Evolutionary conservation across 768 basidiomycete species (phyloP), one percentile per base, ranked within the genome.

Genomic region (Dioszegia aurantiaca): DNA sequence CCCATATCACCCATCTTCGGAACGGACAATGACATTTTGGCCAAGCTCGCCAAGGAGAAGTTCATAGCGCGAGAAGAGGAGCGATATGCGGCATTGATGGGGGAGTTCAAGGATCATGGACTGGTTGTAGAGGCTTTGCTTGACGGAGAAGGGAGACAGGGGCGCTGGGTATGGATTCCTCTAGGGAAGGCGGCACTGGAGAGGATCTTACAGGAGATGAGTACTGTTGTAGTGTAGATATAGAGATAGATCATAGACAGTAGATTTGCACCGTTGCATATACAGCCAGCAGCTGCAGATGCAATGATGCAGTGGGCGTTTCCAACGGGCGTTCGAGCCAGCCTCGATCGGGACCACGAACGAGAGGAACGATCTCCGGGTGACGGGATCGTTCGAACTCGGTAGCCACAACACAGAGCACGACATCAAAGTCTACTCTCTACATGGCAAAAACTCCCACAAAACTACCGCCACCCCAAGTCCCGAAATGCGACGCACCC

Each of bases 21-120:
- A 1, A 66, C 73, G 2, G 77, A 78, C 30, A 73, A 68, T 30
- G 73, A 74, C 31, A 63, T 72, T 23, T 47, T 78, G 31, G 70
- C 72, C 37, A 45, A 81, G 55, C 77, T 83, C 16, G 89, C 90
- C 9, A 79, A 87, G 53, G 87, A 89, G 46, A 82, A 88, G 45
- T 94, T 97, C 65, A 84, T 97, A 46, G 91, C 93, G 10, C 86
- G 88, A 39, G 91, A 85, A 74, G 91, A 93, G 65, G 87, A 86
- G 3, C 84, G 90, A 36, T 80, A 94, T 68, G 82, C 87, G 41
- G 83, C 89, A 9, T 80, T 94, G 31, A 78, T 98, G 51, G 86
- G 86, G 12, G 95, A 98, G 77, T 98, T 93, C 76, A 83, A 84
- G 67, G 95, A 98, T 75, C 95, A 99, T 64, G 85, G 84, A 2